Evolutionary conservation across 169 alveolate genomes (phyloP).

Genomic region (Besnoitia besnoiti): DNA sequence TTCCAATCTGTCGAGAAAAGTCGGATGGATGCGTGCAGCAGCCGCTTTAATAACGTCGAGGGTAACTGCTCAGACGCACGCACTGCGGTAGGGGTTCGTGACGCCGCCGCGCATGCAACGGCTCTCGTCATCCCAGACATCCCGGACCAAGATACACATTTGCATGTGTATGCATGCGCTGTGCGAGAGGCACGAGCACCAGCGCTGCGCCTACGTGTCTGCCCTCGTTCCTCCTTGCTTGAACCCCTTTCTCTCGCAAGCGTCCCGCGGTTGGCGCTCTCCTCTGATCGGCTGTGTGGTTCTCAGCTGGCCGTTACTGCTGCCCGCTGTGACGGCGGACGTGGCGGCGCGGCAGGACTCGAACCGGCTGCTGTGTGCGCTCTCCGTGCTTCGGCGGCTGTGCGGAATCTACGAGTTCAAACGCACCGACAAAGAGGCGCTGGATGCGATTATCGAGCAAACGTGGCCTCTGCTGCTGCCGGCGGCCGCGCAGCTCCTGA

Average conservation of each 20-base stretch:
- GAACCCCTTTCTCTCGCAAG: neutral
- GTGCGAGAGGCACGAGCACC: too few relatives aligned
- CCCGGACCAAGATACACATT: too few relatives aligned
- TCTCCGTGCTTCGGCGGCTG: conserved; percentile 37
- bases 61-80: too few relatives aligned
- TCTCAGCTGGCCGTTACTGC: conserved; percentile 37
- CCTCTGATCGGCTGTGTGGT: neutral
- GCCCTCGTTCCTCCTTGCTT: neutral
- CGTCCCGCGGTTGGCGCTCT: neutral
- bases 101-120: too few relatives aligned
- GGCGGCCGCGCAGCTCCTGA: conserved; percentile 44
- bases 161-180: too few relatives aligned
- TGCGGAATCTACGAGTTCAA: conserved; percentile 37
- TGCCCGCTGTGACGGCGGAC: conserved; percentile 43
- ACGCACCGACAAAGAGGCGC: conserved; percentile 32
- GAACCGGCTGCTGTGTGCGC: conserved; percentile 1
- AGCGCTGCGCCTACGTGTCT: too few relatives aligned
- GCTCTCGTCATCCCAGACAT: too few relatives aligned
- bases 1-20: too few relatives aligned
- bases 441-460: conserved; percentile 19
- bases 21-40: too few relatives aligned
- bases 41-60: too few relatives aligned
- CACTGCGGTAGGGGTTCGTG: too few relatives aligned
- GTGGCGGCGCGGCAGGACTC: conserved; percentile 14
- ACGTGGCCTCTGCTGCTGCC: conserved; percentile 60